Evolutionary conservation across 129 eudicot genomes (phyloP).

Genomic region (Saposhnikovia divaricata): DNA sequence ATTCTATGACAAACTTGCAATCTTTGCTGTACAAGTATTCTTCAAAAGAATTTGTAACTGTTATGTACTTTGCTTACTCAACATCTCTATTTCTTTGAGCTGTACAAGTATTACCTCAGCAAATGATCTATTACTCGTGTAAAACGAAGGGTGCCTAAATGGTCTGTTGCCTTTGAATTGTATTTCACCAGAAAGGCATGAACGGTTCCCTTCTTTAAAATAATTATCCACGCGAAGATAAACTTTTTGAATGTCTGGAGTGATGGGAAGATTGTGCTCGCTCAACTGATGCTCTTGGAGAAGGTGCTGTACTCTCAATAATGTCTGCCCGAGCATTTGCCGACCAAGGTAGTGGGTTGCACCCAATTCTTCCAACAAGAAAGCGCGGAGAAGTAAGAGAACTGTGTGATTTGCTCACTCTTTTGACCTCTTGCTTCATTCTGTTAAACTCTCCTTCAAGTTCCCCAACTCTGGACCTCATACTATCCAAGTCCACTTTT

Average conservation of each 20-base stretch:
- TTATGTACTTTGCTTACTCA: not conserved
- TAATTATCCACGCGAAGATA: slow-evolving; percentile 13
- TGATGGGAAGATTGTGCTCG: slow-evolving; percentile 37
- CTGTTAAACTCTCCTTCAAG: slow-evolving; percentile 70
- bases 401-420: slow-evolving; percentile 47
- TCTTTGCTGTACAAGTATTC: not conserved
- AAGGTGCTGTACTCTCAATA: slow-evolving; percentile 45
- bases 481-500: slow-evolving; percentile 64
- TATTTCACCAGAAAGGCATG: not conserved
- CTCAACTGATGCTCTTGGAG: slow-evolving; percentile 70
- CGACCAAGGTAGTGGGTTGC: slow-evolving; percentile 54
- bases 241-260: slow-evolving; percentile 42
- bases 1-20: not conserved
- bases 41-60: not conserved
- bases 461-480: slow-evolving; percentile 66
- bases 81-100: not conserved
- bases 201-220: not conserved
- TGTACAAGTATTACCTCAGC: not conserved
- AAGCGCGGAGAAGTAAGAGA: slow-evolving; percentile 56
- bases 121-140: not conserved
- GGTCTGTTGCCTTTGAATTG: not conserved
- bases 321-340: slow-evolving; percentile 43
- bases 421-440: slow-evolving; percentile 63
- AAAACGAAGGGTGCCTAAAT: not conserved
- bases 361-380: slow-evolving; percentile 44